Evolutionary conservation across 163 green algal genomes (phyloP).

Genomic region (Chloroidium sp.): DNA sequence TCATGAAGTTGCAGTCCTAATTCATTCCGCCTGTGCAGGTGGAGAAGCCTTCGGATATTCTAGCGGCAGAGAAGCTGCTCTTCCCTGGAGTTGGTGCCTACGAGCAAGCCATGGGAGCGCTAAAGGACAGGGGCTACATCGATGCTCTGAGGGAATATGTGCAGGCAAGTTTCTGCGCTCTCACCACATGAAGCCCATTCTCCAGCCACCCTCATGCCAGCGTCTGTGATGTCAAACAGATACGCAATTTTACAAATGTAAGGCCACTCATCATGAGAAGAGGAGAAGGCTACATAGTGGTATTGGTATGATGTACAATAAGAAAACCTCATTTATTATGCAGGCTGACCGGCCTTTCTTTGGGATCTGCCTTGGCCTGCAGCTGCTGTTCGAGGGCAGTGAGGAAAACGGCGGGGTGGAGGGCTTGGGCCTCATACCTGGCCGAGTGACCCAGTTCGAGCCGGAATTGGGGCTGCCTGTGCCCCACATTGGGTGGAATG

Average conservation of each 20-base stretch:
- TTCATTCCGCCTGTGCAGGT: constrained; percentile 41
- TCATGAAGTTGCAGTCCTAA: no score
- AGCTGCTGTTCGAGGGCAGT: constrained; percentile 87
- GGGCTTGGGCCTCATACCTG: constrained; percentile 83
- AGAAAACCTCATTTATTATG: not conserved
- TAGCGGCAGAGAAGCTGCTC: constrained; percentile 66
- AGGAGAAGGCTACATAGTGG: no score
- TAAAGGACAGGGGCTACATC: constrained; percentile 59
- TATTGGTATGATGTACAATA: constrained; percentile 17
- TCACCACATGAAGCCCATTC: no score
- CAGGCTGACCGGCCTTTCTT: constrained; percentile 75
- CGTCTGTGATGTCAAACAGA: no score
- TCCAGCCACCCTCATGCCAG: no score
- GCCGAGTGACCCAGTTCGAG: constrained; percentile 59
- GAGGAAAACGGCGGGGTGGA: constrained; percentile 88
- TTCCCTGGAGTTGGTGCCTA: constrained; percentile 95
- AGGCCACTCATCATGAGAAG: no score
- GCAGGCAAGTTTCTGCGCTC: constrained; percentile 15
- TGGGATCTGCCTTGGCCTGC: constrained; percentile 95
- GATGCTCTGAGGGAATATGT: constrained; percentile 87
- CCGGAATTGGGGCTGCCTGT: constrained; percentile 65
- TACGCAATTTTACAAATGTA: no score
- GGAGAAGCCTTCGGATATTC: constrained; percentile 65
- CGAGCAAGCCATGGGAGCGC: constrained; percentile 76
- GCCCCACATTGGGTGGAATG: constrained; percentile 98